Percentiles rank a stretch among this genome's conserved stretches.
These are phyloP conservation scores for Podila epicladia DNA, from an alignment of 192 early-diverging fungal species.

Conservation along the genomic window DNA sequence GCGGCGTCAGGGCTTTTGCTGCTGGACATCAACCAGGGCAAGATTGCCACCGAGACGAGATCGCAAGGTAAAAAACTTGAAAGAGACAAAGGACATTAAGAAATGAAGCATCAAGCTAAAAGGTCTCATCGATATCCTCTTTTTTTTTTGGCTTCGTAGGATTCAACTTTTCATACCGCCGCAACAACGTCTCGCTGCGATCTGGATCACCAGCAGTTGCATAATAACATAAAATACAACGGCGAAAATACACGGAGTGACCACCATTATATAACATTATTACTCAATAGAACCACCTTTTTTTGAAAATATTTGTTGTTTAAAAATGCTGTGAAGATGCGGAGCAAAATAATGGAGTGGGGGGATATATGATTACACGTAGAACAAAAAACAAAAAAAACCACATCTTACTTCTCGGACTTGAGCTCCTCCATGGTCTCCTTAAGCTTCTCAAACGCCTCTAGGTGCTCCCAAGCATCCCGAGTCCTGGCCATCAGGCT, in stretches of 20 bases:
- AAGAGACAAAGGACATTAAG: not conserved
- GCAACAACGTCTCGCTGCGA: constrained; percentile 51
- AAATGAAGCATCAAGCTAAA: too few species aligned
- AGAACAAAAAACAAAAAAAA: not conserved
- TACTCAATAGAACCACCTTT: not conserved
- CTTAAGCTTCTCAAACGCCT: constrained; percentile 67
- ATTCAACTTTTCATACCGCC: constrained; percentile 68
- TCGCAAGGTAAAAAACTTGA: constrained; percentile 57
- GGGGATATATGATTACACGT: not conserved
- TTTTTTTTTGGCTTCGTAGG: constrained; percentile 39
- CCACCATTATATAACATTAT: too few species aligned
- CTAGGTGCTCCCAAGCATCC: constrained; percentile 73
- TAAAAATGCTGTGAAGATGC: not conserved
- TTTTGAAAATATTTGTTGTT: not conserved
- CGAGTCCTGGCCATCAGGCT: constrained; percentile 86
- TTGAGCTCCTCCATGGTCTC: constrained; percentile 72
- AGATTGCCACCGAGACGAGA: constrained; percentile 63
- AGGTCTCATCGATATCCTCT: too few species aligned
- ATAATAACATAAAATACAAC: not conserved
- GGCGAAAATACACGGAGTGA: not conserved
- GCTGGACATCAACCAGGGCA: constrained; percentile 60
- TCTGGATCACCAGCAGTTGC: constrained; percentile 42
- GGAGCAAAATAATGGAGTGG: not conserved
- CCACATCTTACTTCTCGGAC: constrained; percentile 30
- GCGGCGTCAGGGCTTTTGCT: constrained; percentile 63